phyloP scores from a whole-genome alignment of 441 rosid genomes.

The Populus tomentosa region DNA sequence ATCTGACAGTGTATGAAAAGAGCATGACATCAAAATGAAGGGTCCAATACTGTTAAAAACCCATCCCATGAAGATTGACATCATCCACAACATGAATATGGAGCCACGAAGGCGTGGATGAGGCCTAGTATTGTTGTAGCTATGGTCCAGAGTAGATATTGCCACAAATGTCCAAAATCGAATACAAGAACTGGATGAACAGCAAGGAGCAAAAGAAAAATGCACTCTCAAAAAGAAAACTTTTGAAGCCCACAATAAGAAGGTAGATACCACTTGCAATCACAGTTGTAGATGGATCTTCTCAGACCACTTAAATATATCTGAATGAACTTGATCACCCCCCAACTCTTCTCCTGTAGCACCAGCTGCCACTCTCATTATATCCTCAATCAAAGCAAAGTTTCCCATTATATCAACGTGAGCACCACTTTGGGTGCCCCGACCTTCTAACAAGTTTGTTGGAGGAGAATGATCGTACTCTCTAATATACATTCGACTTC shows the following conservation, averaged over 20 bases:
- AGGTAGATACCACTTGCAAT: neutral
- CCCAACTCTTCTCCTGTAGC: slow-evolving; percentile 76
- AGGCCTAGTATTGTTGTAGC: neutral
- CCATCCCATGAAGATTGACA: neutral
- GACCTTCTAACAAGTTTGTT: slow-evolving; percentile 76
- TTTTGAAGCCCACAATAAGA: neutral
- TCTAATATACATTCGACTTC: slow-evolving; percentile 62
- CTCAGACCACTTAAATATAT: slow-evolving; percentile 79
- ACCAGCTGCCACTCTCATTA: slow-evolving; percentile 85
- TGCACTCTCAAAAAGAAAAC: neutral
- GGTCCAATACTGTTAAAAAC: neutral
- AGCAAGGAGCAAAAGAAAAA: neutral
- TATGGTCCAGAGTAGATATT: neutral
- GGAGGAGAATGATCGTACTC: slow-evolving; percentile 91
- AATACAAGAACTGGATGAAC: neutral
- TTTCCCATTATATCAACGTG: slow-evolving; percentile 98
- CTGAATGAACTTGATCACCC: slow-evolving; percentile 74
- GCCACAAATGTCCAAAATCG: neutral
- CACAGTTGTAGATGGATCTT: slow-evolving; percentile 65
- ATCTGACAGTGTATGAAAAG: neutral
- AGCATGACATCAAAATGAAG: neutral
- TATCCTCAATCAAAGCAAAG: slow-evolving; percentile 83
- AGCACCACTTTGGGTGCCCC: slow-evolving; percentile 86
- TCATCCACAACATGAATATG: neutral
- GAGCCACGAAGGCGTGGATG: neutral